Conservation (phyloP, 352 stramenopile species). For the Phytophthora tentaculata region DNA sequence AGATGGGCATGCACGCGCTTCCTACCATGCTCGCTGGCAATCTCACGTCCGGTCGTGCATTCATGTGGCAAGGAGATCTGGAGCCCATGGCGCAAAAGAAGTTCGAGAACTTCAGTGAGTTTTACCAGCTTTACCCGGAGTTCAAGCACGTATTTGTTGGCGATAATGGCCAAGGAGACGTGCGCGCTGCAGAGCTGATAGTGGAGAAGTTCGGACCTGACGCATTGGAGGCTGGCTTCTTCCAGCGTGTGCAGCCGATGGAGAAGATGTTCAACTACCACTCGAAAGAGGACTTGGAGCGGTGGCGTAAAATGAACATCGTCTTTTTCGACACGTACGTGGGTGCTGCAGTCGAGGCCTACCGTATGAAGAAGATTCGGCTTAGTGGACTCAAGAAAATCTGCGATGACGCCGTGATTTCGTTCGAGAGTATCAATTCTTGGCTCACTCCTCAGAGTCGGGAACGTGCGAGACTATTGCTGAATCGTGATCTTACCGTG, state of each 20-base stretch:
- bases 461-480: conserved; percentile 55
- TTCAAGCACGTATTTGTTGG: conserved; percentile 98
- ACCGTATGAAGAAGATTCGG: conserved; percentile 71
- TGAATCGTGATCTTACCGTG: conserved; percentile 67
- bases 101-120: conserved; percentile 94
- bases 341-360: conserved; percentile 81
- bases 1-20: conserved; percentile 94
- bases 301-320: conserved; percentile 89
- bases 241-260: conserved; percentile 89
- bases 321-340: conserved; percentile 93
- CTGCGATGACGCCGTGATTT: conserved; percentile 50
- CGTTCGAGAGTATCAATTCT: conserved; percentile 61
- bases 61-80: conserved; percentile 96
- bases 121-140: conserved; percentile 97
- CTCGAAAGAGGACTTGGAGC: conserved; percentile 69
- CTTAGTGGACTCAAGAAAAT: conserved; percentile 71
- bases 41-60: conserved; percentile 93
- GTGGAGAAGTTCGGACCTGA: conserved; percentile 71
- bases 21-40: conserved; percentile 95
- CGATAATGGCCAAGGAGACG: conserved; percentile 96
- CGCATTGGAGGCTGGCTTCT: conserved; percentile 83
- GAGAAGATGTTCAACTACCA: conserved; percentile 86
- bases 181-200: conserved; percentile 91
- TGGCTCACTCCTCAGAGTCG: conserved; percentile 61
- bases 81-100: conserved; percentile 97